These are phyloP conservation scores for Uronychia setigera DNA, from an alignment of 73 alveolate species.

Conservation along the genomic window DNA sequence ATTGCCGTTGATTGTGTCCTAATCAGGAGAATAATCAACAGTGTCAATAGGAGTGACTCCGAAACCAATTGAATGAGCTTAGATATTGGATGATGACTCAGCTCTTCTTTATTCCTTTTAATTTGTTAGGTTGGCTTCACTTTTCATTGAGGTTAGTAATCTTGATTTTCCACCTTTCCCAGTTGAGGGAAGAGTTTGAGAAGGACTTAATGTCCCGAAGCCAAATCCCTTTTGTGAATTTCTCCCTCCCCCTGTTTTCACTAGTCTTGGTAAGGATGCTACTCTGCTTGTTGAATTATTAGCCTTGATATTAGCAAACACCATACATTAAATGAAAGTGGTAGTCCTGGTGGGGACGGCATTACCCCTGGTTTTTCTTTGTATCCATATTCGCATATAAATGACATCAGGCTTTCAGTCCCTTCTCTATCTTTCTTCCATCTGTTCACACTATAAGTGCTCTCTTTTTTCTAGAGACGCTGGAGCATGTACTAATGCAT, in stretches of 20 bases:
- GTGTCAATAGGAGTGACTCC: no score
- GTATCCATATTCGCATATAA: neutral
- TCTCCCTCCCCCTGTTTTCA: neutral
- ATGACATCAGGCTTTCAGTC: neutral
- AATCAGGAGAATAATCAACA: neutral
- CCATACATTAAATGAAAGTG: neutral
- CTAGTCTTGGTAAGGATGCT: neutral
- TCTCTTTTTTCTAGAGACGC: neutral
- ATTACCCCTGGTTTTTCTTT: neutral
- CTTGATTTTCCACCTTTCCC: neutral
- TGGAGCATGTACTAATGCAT: neutral
- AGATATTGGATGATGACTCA: neutral
- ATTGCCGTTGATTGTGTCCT: neutral
- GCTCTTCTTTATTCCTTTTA: neutral
- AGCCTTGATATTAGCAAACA: no score
- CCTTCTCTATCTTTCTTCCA: neutral
- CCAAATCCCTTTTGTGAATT: neutral
- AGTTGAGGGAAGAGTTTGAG: neutral
- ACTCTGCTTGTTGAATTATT: neutral
- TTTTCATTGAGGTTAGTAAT: neutral
- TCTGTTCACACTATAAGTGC: neutral
- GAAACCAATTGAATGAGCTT: neutral
- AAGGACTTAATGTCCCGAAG: neutral
- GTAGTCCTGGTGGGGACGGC: neutral
- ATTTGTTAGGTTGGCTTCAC: neutral